Evolutionary conservation across 2,329 filamentous ascomycete species (phyloP).

Genomic region (Waltergamsia citrina): DNA sequence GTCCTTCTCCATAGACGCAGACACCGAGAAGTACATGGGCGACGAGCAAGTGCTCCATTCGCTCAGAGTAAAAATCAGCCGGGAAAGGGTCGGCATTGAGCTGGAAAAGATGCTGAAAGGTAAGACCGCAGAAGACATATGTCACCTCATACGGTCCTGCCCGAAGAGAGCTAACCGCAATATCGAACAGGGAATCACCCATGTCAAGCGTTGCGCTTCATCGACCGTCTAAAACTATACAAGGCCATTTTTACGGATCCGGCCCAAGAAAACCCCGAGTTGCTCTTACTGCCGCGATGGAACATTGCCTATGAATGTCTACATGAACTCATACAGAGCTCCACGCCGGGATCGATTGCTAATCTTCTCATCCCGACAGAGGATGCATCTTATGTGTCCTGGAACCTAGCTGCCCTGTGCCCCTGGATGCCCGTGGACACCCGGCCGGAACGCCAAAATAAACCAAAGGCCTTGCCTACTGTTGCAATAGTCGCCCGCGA

Average conservation of each 20-base stretch:
- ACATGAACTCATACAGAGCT: conserved; percentile 33
- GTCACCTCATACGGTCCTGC: neutral
- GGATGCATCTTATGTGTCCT: conserved; percentile 62
- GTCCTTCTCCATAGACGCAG: conserved; percentile 64
- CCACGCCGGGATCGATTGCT: conserved; percentile 36
- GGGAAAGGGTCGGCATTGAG: conserved; percentile 80
- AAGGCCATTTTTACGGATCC: conserved; percentile 67
- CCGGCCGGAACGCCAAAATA: conserved; percentile 33
- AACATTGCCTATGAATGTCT: conserved; percentile 54
- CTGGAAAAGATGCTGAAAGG: conserved; percentile 86
- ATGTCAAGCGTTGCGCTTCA: conserved; percentile 49
- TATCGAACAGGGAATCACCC: conserved; percentile 50
- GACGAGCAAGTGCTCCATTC: conserved; percentile 69
- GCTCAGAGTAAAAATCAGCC: conserved; percentile 80
- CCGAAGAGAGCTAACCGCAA: neutral
- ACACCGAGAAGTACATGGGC: conserved; percentile 64
- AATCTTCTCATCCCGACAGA: conserved; percentile 48
- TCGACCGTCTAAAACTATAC: conserved; percentile 60
- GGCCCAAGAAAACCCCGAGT: conserved; percentile 35
- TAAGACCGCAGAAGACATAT: conserved; percentile 11
- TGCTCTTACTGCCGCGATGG: conserved; percentile 54
- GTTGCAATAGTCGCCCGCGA: conserved; percentile 52
- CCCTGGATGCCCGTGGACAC: conserved; percentile 56
- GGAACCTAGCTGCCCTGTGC: conserved; percentile 65
- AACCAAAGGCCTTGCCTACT: conserved; percentile 40